A percentile compares a stretch with the other conserved stretches of the same genome.
These are phyloP conservation scores for Cokeromyces recurvatus DNA, from an alignment of 371 early-diverging fungal species.

Conservation along the genomic window DNA sequence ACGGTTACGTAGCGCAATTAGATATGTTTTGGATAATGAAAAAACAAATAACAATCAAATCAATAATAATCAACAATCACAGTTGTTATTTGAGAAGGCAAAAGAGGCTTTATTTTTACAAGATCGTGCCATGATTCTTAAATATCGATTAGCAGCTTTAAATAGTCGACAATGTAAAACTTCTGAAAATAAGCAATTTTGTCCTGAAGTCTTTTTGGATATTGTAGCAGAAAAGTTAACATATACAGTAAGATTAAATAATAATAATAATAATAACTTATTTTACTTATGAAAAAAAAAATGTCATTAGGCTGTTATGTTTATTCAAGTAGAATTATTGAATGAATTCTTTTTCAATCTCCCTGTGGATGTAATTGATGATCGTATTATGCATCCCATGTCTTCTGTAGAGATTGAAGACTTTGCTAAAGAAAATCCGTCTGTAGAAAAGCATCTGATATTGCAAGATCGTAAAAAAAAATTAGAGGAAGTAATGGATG, in stretches of 20 bases:
- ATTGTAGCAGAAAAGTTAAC: constrained; percentile 90
- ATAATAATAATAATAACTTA: too few species aligned
- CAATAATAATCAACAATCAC: constrained; percentile 15
- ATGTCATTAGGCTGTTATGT: constrained; percentile 72
- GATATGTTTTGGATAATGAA: constrained; percentile 51
- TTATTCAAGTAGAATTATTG: constrained; percentile 91
- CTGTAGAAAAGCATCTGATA: constrained; percentile 74
- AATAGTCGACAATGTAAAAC: constrained; percentile 72
- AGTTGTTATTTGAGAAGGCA: constrained; percentile 71
- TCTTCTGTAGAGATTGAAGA: constrained; percentile 63
- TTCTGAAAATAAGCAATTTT: constrained; percentile 72
- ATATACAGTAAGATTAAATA: constrained; percentile 50
- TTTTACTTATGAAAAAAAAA: too few species aligned
- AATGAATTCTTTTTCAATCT: constrained; percentile 97
- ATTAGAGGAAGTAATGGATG: constrained; percentile 80
- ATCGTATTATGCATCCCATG: constrained; percentile 69
- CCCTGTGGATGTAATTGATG: constrained; percentile 83
- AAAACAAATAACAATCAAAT: constrained; percentile 37
- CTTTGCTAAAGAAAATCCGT: constrained; percentile 89
- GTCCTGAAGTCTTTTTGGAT: constrained; percentile 88
- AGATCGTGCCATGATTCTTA: constrained; percentile 69
- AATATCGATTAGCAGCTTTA: constrained; percentile 75
- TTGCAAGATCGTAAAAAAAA: constrained; percentile 76
- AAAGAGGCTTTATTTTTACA: constrained; percentile 72
- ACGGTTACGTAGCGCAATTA: constrained; percentile 76